phyloP scores from a whole-genome alignment of 805 yeast genomes.

The Kuraishia hungarica region DNA sequence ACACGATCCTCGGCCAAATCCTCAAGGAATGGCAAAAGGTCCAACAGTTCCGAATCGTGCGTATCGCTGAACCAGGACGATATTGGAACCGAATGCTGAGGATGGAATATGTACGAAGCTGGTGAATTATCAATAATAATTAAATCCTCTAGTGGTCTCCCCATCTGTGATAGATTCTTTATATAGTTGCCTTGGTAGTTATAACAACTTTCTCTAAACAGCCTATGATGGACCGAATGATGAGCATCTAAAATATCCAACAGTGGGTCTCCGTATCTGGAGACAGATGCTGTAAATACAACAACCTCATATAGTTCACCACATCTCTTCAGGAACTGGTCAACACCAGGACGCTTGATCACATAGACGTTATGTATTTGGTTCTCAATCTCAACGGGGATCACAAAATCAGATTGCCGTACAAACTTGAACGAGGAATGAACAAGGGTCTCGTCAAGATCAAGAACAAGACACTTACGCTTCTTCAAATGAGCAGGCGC shows the following conservation, averaged over 20 bases:
- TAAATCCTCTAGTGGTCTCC: conserved; percentile 78
- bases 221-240: conserved; percentile 75
- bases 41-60: conserved; percentile 92
- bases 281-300: conserved; percentile 93
- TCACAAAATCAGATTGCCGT: conserved; percentile 90
- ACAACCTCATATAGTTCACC: conserved; percentile 90
- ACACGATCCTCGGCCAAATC: conserved; percentile 70
- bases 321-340: conserved; percentile 76
- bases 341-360: conserved; percentile 96
- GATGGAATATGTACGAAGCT: conserved; percentile 96
- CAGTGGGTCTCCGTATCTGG: conserved; percentile 93
- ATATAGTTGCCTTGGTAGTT: conserved; percentile 92
- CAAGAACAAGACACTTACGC: conserved; percentile 83
- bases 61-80: conserved; percentile 98
- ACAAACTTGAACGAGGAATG: conserved; percentile 91
- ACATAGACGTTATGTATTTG: conserved; percentile 93
- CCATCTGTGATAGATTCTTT: conserved; percentile 88
- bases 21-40: conserved; percentile 82
- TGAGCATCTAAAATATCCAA: conserved; percentile 79
- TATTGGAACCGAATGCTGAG: conserved; percentile 95
- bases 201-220: conserved; percentile 91
- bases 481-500: conserved; percentile 39
- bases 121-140: conserved; percentile 96
- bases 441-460: conserved; percentile 92
- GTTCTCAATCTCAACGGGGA: conserved; percentile 94